phyloP scores from a whole-genome alignment of 805 yeast genomes.

The Grigorovia transvaalensis region DNA sequence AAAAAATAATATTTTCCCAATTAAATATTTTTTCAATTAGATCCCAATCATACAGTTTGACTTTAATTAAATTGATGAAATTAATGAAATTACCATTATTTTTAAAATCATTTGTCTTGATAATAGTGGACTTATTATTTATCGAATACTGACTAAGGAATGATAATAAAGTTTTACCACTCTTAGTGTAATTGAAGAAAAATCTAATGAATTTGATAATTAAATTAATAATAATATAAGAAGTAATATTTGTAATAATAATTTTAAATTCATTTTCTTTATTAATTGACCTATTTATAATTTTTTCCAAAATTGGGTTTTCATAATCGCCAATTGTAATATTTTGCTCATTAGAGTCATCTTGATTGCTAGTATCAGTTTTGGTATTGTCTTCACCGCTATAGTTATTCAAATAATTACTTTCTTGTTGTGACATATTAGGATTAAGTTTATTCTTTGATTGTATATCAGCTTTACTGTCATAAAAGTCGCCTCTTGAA shows the following conservation, averaged over 20 bases:
- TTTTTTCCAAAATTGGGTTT: conserved; percentile 21
- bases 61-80: background rate
- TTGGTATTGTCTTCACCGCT: background rate
- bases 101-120: background rate
- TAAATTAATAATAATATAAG: conserved; percentile 25
- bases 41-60: background rate
- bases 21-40: background rate
- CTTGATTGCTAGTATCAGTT: no score
- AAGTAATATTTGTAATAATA: conserved; percentile 27
- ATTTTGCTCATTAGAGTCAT: background rate
- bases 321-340: conserved; percentile 20
- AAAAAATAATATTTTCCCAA: background rate
- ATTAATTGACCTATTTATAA: conserved; percentile 30
- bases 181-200: conserved; percentile 11
- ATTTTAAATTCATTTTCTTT: conserved; percentile 32
- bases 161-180: conserved; percentile 4
- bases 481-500: no score
- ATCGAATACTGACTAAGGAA: background rate
- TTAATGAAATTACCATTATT: background rate
- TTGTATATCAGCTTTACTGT: no score
- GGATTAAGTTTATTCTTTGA: no score
- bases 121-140: background rate
- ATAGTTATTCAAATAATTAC: no score
- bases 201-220: conserved; percentile 13
- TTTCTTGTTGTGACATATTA: no score